phyloP scores from a whole-genome alignment of 805 yeast species.

The Trichomonascus vanleenenianus region DNA sequence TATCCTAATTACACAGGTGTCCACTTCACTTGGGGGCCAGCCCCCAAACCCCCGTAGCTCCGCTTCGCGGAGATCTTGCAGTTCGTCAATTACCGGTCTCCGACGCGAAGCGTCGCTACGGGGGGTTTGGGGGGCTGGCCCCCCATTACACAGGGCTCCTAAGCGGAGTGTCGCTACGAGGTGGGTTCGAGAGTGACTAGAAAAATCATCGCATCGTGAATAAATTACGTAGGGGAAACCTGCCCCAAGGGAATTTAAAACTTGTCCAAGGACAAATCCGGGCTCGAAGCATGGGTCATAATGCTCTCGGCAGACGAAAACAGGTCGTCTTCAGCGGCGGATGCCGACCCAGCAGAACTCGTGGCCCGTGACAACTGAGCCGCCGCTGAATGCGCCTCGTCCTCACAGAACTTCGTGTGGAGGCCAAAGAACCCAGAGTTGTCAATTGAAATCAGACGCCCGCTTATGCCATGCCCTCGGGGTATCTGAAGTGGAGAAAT shows the following conservation, averaged over 20 bases:
- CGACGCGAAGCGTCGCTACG: too few relatives aligned
- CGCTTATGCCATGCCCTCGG: neutral
- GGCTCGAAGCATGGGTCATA: neutral
- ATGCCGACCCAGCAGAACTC: neutral
- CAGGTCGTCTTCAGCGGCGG: neutral
- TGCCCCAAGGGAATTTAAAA: neutral
- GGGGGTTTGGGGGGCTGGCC: too few relatives aligned
- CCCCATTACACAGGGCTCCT: too few relatives aligned
- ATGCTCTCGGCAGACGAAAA: neutral
- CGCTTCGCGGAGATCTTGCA: too few relatives aligned
- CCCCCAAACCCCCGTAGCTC: too few relatives aligned
- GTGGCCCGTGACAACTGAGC: neutral
- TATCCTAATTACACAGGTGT: too few relatives aligned
- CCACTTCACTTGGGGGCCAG: too few relatives aligned
- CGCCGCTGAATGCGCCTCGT: neutral
- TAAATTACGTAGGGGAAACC: too few relatives aligned
- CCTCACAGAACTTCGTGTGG: constrained; percentile 14
- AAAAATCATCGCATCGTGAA: too few relatives aligned
- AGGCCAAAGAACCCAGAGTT: constrained; percentile 27
- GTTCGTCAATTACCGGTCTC: too few relatives aligned
- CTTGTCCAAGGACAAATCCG: neutral
- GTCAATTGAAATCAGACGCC: constrained; percentile 24
- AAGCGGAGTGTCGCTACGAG: too few relatives aligned
- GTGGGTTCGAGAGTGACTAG: too few relatives aligned
- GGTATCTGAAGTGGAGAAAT: constrained; percentile 10